phyloP scores from a whole-genome alignment of 192 early-diverging fungal genomes.

The Funneliformis mosseae region DNA sequence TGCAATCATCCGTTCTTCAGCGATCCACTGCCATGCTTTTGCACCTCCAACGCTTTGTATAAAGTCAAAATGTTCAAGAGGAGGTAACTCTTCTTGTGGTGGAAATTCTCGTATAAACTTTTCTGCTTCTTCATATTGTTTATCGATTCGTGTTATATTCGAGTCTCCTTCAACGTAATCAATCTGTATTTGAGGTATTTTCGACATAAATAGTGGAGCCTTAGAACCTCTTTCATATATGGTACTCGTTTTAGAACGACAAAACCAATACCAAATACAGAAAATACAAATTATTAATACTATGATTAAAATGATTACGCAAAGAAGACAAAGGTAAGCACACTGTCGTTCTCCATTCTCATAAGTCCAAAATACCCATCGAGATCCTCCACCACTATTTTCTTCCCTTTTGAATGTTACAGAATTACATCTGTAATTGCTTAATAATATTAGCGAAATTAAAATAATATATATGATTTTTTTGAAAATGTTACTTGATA shows the following conservation, averaged over 20 bases:
- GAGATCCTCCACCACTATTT: neutral
- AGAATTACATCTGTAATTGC: neutral
- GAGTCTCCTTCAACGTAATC: too few relatives aligned
- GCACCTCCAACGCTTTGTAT: constrained; percentile 12
- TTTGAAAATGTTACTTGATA: neutral
- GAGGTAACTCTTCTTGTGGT: constrained; percentile 9
- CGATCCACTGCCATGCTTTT: neutral
- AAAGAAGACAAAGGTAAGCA: neutral
- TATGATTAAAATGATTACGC: neutral
- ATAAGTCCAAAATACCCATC: neutral
- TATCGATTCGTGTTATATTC: neutral
- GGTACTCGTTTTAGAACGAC: neutral
- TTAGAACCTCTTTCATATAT: neutral
- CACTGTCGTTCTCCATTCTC: neutral
- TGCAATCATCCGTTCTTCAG: neutral
- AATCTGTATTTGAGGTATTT: too few relatives aligned
- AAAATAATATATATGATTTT: neutral
- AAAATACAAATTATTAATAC: neutral
- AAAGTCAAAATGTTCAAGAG: neutral
- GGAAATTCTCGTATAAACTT: neutral
- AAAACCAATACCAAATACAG: neutral
- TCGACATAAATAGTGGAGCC: too few relatives aligned
- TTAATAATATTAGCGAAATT: neutral
- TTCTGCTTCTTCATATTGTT: neutral
- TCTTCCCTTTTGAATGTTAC: neutral